These are phyloP conservation scores for Cymbopogon citratus DNA, from an alignment of 176 grass and related monocot species.

Conservation along the genomic window DNA sequence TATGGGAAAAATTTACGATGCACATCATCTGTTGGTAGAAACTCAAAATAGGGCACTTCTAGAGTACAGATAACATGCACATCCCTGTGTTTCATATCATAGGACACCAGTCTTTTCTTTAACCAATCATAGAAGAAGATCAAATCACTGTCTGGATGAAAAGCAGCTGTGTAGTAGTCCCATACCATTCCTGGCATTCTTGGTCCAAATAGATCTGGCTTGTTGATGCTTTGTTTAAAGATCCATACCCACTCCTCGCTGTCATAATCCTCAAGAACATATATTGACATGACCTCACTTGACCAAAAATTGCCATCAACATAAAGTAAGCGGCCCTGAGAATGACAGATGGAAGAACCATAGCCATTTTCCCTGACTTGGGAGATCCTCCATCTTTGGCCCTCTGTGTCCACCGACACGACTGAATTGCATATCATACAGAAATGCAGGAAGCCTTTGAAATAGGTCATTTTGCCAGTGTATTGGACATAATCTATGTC, in stretches of 20 bases:
- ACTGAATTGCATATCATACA: neutral
- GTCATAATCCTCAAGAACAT: neutral
- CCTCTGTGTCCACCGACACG: neutral
- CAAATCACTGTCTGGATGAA: constrained; percentile 10
- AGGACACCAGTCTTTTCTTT: neutral
- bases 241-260: neutral
- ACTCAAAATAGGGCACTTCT: neutral
- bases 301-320: neutral
- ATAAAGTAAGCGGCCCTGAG: neutral
- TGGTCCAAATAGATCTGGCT: neutral
- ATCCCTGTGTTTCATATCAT: neutral
- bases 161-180: neutral
- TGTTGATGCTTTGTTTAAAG: neutral
- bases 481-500: neutral
- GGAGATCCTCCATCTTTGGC: neutral
- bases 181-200: too few species aligned
- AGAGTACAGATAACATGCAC: neutral
- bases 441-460: constrained; percentile 2
- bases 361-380: neutral
- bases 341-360: neutral
- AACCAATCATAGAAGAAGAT: neutral
- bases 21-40: fast-evolving
- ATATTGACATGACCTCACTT: neutral
- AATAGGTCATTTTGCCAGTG: neutral
- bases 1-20: neutral